These are phyloP conservation scores for Diatrype stigma DNA, from an alignment of 2,329 filamentous ascomycete species.

Conservation along the genomic window DNA sequence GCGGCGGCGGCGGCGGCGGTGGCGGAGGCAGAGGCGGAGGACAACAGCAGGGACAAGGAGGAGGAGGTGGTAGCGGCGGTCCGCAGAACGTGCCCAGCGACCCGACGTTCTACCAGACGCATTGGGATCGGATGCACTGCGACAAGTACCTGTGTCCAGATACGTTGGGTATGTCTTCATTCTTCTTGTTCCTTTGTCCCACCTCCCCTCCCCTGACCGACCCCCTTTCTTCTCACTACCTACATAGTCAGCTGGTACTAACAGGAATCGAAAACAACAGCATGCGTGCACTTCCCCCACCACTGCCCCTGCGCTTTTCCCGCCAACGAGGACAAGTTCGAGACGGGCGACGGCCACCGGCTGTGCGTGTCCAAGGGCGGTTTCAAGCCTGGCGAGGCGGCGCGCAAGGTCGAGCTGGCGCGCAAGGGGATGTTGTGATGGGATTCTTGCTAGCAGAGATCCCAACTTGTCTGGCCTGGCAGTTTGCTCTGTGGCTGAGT, in stretches of 20 bases:
- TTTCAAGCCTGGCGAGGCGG: slow-evolving; percentile 66
- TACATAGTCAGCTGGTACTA: too few species aligned
- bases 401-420: slow-evolving; percentile 73
- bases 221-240: too few species aligned
- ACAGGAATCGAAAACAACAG: too few species aligned
- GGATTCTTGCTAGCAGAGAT: neutral
- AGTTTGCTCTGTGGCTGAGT: neutral
- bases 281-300: slow-evolving; percentile 93
- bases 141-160: slow-evolving; percentile 92
- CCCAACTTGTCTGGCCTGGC: neutral
- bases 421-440: slow-evolving; percentile 68
- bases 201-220: neutral
- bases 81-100: slow-evolving; percentile 82
- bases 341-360: slow-evolving; percentile 65
- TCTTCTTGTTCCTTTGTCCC: neutral
- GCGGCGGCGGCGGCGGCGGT: slow-evolving; percentile 45
- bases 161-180: slow-evolving; percentile 55
- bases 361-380: slow-evolving; percentile 74
- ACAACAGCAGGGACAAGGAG: slow-evolving; percentile 51
- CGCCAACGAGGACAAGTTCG: slow-evolving; percentile 72
- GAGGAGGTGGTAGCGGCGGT: too few species aligned
- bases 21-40: slow-evolving; percentile 19
- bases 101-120: slow-evolving; percentile 62
- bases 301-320: slow-evolving; percentile 92
- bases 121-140: slow-evolving; percentile 64